Percentiles rank a stretch among this genome's conserved stretches.
phyloP scores from a whole-genome alignment of 129 eudicot species.

The Helichrysum umbraculigerum region DNA sequence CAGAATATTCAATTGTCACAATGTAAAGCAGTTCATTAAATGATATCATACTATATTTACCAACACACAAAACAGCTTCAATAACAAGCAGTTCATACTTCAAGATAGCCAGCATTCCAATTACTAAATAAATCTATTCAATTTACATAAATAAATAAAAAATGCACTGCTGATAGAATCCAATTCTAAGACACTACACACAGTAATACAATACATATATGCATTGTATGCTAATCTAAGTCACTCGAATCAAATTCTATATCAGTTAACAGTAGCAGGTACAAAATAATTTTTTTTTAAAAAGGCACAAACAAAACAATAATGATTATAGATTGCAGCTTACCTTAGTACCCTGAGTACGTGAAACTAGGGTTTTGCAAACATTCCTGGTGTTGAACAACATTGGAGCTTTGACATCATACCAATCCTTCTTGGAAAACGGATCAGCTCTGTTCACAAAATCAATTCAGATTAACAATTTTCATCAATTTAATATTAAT shows the following conservation, averaged over 20 bases:
- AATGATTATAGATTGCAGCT: neutral
- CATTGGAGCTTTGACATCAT: slow-evolving; percentile 68
- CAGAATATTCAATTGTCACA: neutral
- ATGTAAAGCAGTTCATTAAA: neutral
- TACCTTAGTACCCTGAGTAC: slow-evolving; percentile 87
- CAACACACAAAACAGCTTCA: too few species aligned
- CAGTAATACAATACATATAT: neutral
- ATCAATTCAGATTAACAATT: neutral
- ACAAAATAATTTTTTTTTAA: neutral
- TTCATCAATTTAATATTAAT: neutral
- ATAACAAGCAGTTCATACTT: too few species aligned
- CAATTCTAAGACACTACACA: neutral
- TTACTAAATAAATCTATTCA: neutral
- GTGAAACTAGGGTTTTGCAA: slow-evolving; percentile 70
- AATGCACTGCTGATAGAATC: neutral
- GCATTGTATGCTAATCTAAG: too few species aligned
- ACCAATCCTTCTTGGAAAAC: slow-evolving; percentile 75
- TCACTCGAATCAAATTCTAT: too few species aligned
- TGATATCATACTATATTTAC: neutral
- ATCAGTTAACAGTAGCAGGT: neutral
- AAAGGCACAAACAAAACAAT: neutral
- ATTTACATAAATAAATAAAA: neutral
- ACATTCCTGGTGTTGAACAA: slow-evolving; percentile 43
- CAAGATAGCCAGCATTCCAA: too few species aligned
- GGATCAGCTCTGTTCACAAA: slow-evolving; percentile 49